These are phyloP conservation scores for Russula abietina DNA, from an alignment of 768 basidiomycete species.

Conservation along the genomic window DNA sequence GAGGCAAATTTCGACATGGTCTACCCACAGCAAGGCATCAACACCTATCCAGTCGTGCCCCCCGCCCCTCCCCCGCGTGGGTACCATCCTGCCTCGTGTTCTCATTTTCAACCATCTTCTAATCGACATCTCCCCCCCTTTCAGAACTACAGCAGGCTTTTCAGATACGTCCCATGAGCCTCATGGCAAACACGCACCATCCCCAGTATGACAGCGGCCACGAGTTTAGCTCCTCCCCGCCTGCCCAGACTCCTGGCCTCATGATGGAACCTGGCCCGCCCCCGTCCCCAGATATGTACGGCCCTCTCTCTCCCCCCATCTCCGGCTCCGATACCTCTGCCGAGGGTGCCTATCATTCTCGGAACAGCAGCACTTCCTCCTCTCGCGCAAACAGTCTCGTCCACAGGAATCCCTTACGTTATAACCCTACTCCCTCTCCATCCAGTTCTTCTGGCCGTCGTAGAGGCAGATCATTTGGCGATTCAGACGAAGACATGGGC, in stretches of 20 bases:
- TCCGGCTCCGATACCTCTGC: constrained; percentile 87
- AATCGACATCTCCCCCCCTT: constrained; percentile 42
- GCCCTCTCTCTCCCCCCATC: constrained; percentile 77
- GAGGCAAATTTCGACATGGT: constrained; percentile 33
- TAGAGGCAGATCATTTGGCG: constrained; percentile 60
- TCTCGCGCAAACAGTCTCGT: constrained; percentile 72
- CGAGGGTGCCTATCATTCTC: constrained; percentile 61
- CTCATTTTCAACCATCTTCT: constrained; percentile 46
- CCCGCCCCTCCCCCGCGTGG: constrained; percentile 65
- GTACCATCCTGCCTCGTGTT: constrained; percentile 50
- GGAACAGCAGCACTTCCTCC: constrained; percentile 72
- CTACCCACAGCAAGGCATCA: constrained; percentile 41
- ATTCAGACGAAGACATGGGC: constrained; percentile 66
- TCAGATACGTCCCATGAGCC: constrained; percentile 52
- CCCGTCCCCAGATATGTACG: constrained; percentile 75
- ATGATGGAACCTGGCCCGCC: constrained; percentile 40
- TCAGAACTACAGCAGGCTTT: constrained; percentile 63
- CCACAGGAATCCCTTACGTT: constrained; percentile 62
- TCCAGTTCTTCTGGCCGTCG: constrained; percentile 65
- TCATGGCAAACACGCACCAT: constrained; percentile 64
- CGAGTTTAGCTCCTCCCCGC: constrained; percentile 46
- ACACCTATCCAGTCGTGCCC: constrained; percentile 51
- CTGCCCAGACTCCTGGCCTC: constrained; percentile 23
- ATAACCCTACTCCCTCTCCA: constrained; percentile 79
- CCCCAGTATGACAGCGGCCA: constrained; percentile 42